Base-by-base conservation (phyloP, 108 stramenopile genomes). In the Cyclotella sp. region DNA sequence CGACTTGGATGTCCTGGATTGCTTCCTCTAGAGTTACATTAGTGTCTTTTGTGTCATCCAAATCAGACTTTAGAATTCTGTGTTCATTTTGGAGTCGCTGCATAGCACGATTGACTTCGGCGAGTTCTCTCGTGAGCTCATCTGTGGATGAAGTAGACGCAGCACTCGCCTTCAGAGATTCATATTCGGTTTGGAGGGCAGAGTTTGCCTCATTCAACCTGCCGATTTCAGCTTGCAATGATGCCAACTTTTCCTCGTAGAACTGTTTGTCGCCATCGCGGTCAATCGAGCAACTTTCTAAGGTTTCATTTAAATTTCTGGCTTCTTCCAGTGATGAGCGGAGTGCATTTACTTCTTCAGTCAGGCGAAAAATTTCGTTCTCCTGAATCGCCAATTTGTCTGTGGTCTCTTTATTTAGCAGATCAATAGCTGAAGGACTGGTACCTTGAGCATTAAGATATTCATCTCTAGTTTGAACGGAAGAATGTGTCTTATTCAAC, bases 11-110 rank as follows among this genome's bases (percentile, higher is more conserved):
- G 44, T 66, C 75, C 66, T 76, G 64, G 8, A 76, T n/a, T 24
- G 67, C 75, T 59, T 76, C 75, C 29, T 76, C 58, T 21, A 76
- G 40, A 14, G 59, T 55, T 10, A 68, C 61, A 30, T 52, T 73
- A n/a, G 42, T 68, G 0, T 73, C 67, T 54, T 60, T 46, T 34
- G 66, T 16, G 3, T 44, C 30, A 42, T 16, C 64, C 45, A 79
- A 24, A 9, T 65, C 78, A 39, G 26, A 52, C 12, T 60, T 65
- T 42, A 79, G 34, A 34, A 40, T 2, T 19, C 59, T 41, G 43
- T 73, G 72, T 29, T 73, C 62, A 28, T 40, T 5, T 26, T 73
- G 59, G 28, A 73, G 58, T n/a, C 46, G 40, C 45, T 60, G 42
- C 16, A 72, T 12, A 26, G 60, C 47, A 47, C 6, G 21, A 29